phyloP scores from a whole-genome alignment of 192 early-diverging fungal species.

The Backusella luteola region DNA sequence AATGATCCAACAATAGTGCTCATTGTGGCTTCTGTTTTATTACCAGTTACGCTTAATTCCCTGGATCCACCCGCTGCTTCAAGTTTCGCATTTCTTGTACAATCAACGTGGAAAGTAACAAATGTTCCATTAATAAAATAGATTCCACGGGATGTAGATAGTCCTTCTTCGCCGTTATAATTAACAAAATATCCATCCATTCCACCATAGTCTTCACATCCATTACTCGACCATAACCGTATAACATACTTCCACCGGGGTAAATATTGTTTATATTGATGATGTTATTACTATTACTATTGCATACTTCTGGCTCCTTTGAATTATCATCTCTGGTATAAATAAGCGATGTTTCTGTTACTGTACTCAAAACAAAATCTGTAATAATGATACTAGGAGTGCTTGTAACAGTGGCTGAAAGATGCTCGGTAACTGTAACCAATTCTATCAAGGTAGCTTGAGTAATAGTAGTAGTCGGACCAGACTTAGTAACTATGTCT shows the following conservation, averaged over 20 bases:
- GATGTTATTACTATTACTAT: not conserved
- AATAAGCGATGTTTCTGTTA: not conserved
- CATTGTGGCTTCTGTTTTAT: not conserved
- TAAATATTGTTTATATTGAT: not conserved
- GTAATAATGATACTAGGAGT: not conserved
- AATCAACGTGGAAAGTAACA: not conserved
- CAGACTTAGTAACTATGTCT: too few species aligned
- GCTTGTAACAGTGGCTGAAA: not conserved
- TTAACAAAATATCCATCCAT: not conserved
- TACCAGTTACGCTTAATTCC: not conserved
- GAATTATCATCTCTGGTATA: not conserved
- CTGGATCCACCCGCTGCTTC: not conserved
- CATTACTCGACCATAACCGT: not conserved
- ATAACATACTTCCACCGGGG: not conserved
- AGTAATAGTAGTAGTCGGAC: not conserved
- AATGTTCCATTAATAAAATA: not conserved
- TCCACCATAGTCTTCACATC: not conserved
- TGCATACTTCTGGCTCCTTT: not conserved
- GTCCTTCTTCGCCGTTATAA: not conserved
- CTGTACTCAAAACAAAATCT: not conserved
- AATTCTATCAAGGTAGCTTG: not conserved
- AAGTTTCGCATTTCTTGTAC: not conserved
- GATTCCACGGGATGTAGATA: not conserved
- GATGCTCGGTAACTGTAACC: not conserved
- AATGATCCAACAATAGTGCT: not conserved